phyloP scores from a whole-genome alignment of 495 filamentous ascomycete genomes.

The Talaromyces liani region DNA sequence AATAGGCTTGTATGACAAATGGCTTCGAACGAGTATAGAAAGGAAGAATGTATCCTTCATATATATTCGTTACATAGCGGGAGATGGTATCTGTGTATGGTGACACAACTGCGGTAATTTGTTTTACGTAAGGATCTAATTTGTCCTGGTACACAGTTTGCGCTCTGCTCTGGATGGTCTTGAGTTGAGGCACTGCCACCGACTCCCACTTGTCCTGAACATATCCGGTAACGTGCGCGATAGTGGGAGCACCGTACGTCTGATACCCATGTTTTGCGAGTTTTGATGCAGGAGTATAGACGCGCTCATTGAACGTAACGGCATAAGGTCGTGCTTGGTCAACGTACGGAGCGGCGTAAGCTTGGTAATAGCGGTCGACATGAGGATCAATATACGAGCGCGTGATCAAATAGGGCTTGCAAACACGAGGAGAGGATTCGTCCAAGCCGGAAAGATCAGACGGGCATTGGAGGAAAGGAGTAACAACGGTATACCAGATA shows the following conservation, averaged over 20 bases:
- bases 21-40: conserved; percentile 65
- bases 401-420: conserved; percentile 71
- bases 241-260: conserved; percentile 70
- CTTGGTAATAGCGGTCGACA: conserved; percentile 77
- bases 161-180: conserved; percentile 49
- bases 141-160: conserved; percentile 58
- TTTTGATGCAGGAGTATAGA: conserved; percentile 58
- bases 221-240: conserved; percentile 57
- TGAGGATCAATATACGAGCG: conserved; percentile 66
- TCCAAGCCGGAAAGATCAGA: conserved; percentile 55
- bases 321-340: conserved; percentile 71
- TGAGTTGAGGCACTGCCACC: conserved; percentile 64
- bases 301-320: conserved; percentile 51
- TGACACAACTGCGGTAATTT: conserved; percentile 41
- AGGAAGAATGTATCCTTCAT: conserved; percentile 66
- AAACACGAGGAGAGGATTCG: conserved; percentile 67
- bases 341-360: conserved; percentile 76
- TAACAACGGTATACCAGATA: conserved; percentile 80
- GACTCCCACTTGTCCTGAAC: conserved; percentile 69
- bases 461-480: conserved; percentile 77
- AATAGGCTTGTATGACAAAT: conserved; percentile 64
- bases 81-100: conserved; percentile 68
- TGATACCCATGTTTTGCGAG: conserved; percentile 57
- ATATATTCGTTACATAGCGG: conserved; percentile 53
- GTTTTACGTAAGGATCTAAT: conserved; percentile 67